A percentile compares a stretch with the other conserved stretches of the same genome.
Conservation (phyloP, 768 basidiomycete genomes). For the Coprinopsis sp. region DNA sequence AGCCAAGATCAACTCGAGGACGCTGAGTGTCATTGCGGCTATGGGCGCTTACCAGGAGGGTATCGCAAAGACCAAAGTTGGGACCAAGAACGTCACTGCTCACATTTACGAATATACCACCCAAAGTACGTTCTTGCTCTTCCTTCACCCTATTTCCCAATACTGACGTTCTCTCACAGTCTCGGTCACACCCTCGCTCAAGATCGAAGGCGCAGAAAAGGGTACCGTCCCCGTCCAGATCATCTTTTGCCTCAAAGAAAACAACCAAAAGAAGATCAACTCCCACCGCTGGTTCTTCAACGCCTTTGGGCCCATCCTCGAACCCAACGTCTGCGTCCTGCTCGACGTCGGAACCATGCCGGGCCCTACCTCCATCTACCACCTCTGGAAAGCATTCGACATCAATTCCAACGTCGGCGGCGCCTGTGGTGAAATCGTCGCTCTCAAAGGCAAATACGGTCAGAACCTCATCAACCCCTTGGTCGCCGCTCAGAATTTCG, state of each 20-base stretch:
- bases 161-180: constrained; percentile 39
- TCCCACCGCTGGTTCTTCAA: constrained; percentile 96
- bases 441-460: constrained; percentile 82
- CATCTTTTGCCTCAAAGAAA: constrained; percentile 89
- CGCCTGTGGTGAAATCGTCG: constrained; percentile 95
- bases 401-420: constrained; percentile 89
- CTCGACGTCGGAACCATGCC: constrained; percentile 83
- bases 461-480: constrained; percentile 78
- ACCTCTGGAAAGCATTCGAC: constrained; percentile 93
- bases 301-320: constrained; percentile 74
- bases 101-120: constrained; percentile 95
- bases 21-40: constrained; percentile 82
- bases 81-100: constrained; percentile 76
- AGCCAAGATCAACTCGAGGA: constrained; percentile 77
- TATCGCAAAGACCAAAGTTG: constrained; percentile 81
- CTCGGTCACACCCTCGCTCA: constrained; percentile 74
- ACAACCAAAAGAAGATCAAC: constrained; percentile 96
- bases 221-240: constrained; percentile 87
- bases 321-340: constrained; percentile 88
- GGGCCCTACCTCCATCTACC: constrained; percentile 84
- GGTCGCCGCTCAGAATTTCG: constrained; percentile 74
- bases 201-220: constrained; percentile 74
- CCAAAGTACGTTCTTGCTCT: constrained; percentile 53
- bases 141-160: neutral
- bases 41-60: constrained; percentile 97